Evolutionary conservation across 352 stramenopile genomes (phyloP), one percentile per base, ranked within the genome.

Genomic region (Pythium guiyangense): DNA sequence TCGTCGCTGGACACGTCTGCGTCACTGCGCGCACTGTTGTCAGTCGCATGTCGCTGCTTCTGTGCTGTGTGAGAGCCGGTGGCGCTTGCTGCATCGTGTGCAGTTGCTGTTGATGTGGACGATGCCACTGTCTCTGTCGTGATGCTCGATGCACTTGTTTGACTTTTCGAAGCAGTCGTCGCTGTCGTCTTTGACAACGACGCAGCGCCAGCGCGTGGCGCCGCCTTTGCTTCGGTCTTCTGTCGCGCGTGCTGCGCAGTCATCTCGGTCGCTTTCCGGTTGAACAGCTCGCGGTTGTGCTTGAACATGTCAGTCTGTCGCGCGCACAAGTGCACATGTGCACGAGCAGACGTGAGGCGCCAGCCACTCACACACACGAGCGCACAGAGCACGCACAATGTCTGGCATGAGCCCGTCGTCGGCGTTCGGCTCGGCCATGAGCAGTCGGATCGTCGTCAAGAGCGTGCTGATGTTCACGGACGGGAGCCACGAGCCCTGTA

Each of bases 401-500:
- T 97, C 89, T 1, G 89, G 81, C 86, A 96, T 96, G 48, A 97
- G 67, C 1, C 89, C 88, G 54, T 97, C 89, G 57, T 96, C 88
- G 8, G 87, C 85, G 60, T 97, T 97, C 10, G 89, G 89, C 57
- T 96, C 85, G 12, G 82, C 86, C 78, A 97, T 94, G n/a, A 97
- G 73, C 58, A 96, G 62, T 5, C 89, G 83, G 62, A 97, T 94
- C 1, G 87, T 96, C 11, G 89, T 95, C 26, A 97, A 65, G 54
- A 97, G 63, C 18, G 88, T 97, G 46, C 81, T 87, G 49, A 97
- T 90, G 62, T 96, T 97, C 27, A 97, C 89, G 1, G 86, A 96
- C n/a, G 89, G 88, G 26, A 91, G 71, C 89, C 89, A 97, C 25
- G 86, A 96, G 11, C 89, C 89, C 79, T 91, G 52, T 35, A 52